Percentiles rank a stretch among this genome's conserved stretches.
Evolutionary conservation across 2,329 filamentous ascomycete genomes (phyloP).

Genomic region (Blastomyces parvus): DNA sequence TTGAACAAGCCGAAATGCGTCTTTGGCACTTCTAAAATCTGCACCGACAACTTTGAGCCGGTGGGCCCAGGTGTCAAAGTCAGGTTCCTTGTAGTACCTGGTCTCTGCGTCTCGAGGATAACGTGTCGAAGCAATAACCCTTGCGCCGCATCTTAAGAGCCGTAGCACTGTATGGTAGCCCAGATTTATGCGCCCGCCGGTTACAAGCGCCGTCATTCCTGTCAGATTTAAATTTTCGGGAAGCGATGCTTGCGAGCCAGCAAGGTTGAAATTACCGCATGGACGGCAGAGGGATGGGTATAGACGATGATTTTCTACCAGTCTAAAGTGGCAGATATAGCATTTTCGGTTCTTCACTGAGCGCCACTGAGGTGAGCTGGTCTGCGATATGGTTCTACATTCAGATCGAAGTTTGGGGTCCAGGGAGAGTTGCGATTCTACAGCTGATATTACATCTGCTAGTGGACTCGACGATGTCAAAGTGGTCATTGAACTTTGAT

Average conservation of each 20-base stretch:
- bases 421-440: background rate
- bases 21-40: constrained; percentile 26
- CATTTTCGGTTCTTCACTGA: constrained; percentile 16
- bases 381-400: background rate
- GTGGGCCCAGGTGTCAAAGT: constrained; percentile 17
- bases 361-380: background rate
- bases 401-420: background rate
- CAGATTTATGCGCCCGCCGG: constrained; percentile 29
- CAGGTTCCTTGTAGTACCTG: constrained; percentile 21
- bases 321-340: constrained; percentile 27
- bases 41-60: constrained; percentile 26
- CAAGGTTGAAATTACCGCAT: constrained; percentile 30
- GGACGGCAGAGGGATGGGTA: constrained; percentile 26
- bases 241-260: constrained; percentile 22
- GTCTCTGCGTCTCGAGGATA: constrained; percentile 29
- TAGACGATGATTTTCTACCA: constrained; percentile 18
- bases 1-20: constrained; percentile 25
- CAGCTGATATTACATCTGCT: constrained; percentile 3
- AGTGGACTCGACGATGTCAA: constrained; percentile 6
- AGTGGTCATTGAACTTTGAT: constrained; percentile 9
- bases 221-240: constrained; percentile 22
- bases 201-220: constrained; percentile 26
- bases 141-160: constrained; percentile 28
- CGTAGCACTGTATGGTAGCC: constrained; percentile 28
- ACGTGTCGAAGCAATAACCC: constrained; percentile 29